phyloP scores from a whole-genome alignment of 176 grass and related monocot genomes.

The Cymbopogon citratus region DNA sequence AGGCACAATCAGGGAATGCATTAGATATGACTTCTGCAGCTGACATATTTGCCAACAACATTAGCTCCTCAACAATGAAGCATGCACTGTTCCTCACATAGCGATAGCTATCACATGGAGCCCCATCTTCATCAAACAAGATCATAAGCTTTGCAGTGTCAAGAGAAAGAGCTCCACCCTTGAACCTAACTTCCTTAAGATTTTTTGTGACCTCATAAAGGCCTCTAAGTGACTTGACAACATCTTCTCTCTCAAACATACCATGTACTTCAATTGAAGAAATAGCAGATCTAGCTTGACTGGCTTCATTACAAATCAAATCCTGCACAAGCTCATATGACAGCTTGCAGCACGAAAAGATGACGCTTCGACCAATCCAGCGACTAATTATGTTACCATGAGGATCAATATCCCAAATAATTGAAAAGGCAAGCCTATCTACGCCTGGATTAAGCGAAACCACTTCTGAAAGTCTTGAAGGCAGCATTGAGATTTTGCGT shows the following conservation, averaged over 20 bases:
- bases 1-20: conserved; percentile 76
- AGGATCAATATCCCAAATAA: conserved; percentile 90
- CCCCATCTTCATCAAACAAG: conserved; percentile 80
- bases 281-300: conserved; percentile 33
- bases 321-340: conserved; percentile 79
- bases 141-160: conserved; percentile 74
- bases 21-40: conserved; percentile 92
- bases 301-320: conserved; percentile 48
- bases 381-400: conserved; percentile 68
- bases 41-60: conserved; percentile 91
- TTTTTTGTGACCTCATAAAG: conserved; percentile 61
- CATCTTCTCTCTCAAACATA: conserved; percentile 52
- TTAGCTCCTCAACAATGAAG: conserved; percentile 88
- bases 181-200: conserved; percentile 84
- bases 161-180: conserved; percentile 73
- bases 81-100: conserved; percentile 59
- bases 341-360: conserved; percentile 84
- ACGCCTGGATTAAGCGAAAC: conserved; percentile 74
- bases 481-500: conserved; percentile 76
- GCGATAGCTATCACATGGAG: conserved; percentile 65
- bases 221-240: conserved; percentile 61
- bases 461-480: conserved; percentile 66
- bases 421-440: conserved; percentile 82
- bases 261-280: conserved; percentile 57
- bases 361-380: conserved; percentile 80